A percentile compares a stretch with the other conserved stretches of the same genome.
These are phyloP conservation scores for Vigna nakashimae DNA, from an alignment of 306 rosid species.

Conservation along the genomic window DNA sequence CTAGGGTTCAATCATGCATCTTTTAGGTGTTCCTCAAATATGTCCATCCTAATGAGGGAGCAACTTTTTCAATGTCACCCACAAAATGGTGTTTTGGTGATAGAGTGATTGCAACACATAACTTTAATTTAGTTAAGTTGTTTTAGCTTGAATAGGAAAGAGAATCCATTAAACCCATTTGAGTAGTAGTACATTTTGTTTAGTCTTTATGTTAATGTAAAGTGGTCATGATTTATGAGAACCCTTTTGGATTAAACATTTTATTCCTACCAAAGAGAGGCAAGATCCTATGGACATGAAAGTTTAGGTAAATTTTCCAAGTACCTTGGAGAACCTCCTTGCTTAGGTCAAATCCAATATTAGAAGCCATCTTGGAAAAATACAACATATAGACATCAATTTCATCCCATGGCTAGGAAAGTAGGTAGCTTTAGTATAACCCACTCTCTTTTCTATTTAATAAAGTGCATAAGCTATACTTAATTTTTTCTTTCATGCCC, in stretches of 20 bases:
- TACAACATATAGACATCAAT: slow-evolving; percentile 19
- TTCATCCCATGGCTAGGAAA: background rate
- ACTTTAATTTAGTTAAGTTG: slow-evolving; percentile 18
- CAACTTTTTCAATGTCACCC: slow-evolving; percentile 47
- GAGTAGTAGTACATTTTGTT: slow-evolving; percentile 1
- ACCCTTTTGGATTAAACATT: background rate
- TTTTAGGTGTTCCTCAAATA: slow-evolving; percentile 38
- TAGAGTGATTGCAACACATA: slow-evolving; percentile 23
- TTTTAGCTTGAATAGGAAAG: slow-evolving; percentile 37
- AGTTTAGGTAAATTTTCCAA: slow-evolving; percentile 37
- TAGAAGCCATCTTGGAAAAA: slow-evolving; percentile 30
- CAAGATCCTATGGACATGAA: slow-evolving; percentile 34
- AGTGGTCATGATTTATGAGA: background rate
- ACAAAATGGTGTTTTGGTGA: slow-evolving; percentile 37
- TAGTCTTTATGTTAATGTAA: background rate
- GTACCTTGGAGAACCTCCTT: slow-evolving; percentile 38
- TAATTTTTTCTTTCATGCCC: background rate
- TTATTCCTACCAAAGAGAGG: slow-evolving; percentile 6
- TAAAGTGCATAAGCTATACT: background rate
- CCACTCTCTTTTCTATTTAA: slow-evolving; percentile 2
- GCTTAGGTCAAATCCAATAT: slow-evolving; percentile 40
- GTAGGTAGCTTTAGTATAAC: slow-evolving; percentile 6
- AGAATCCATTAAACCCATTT: slow-evolving; percentile 26
- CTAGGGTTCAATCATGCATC: slow-evolving; percentile 31
- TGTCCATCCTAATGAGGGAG: slow-evolving; percentile 39